phyloP scores from a whole-genome alignment of 2,329 filamentous ascomycete species.

The Aspergillus sojae region DNA sequence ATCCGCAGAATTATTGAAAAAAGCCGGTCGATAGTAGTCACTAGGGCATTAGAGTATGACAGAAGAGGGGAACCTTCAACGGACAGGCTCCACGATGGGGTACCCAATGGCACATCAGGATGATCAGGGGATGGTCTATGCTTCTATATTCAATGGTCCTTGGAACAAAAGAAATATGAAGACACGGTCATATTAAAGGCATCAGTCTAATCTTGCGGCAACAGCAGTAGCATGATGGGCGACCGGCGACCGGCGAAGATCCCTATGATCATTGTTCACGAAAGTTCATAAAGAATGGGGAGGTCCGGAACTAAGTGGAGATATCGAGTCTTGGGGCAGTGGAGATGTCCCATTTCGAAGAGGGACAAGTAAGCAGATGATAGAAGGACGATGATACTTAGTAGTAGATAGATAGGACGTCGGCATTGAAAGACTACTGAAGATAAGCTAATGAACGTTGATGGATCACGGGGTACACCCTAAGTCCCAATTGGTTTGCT shows the following conservation, averaged over 20 bases:
- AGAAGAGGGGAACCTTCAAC: not conserved
- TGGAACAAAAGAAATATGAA: not conserved
- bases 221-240: not conserved
- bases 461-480: not conserved
- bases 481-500: not conserved
- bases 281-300: not conserved
- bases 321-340: not conserved
- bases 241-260: not conserved
- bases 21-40: constrained; percentile 25
- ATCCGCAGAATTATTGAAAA: constrained; percentile 15
- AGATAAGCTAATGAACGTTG: constrained; percentile 1
- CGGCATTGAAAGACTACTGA: not conserved
- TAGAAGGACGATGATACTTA: not conserved
- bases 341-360: not conserved
- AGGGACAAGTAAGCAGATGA: not conserved
- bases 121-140: not conserved
- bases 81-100: not conserved
- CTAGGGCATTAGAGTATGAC: constrained; percentile 1
- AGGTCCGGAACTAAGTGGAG: not conserved
- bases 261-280: not conserved
- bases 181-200: not conserved
- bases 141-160: not conserved
- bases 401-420: constrained; percentile 1
- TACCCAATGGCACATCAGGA: not conserved
- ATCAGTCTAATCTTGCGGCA: not conserved